Conservation (phyloP, 164 flowering plant species). For the Stephania japonica region DNA sequence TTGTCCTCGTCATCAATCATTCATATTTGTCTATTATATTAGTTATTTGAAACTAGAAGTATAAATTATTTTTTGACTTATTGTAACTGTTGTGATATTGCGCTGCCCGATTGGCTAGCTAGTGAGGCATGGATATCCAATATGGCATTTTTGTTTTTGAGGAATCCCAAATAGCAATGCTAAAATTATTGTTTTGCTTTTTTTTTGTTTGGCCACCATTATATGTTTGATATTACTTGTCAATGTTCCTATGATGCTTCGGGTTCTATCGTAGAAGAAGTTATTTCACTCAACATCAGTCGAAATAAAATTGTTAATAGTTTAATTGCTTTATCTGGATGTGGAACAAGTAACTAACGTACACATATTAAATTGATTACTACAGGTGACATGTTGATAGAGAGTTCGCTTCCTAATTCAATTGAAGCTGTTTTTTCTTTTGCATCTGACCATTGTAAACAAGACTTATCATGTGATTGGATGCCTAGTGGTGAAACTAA, state of each 20-base stretch:
- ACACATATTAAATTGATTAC: neutral
- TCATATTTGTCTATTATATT: no score
- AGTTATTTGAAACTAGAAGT: no score
- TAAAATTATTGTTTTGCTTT: neutral
- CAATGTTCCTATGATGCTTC: neutral
- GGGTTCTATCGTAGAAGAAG: neutral
- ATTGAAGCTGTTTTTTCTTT: conserved; percentile 29
- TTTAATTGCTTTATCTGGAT: conserved; percentile 10
- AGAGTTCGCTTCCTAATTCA: conserved; percentile 38
- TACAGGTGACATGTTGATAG: conserved; percentile 45
- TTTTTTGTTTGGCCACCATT: neutral
- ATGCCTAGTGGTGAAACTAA: conserved; percentile 30
- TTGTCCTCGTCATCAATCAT: no score
- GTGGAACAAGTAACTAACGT: conserved; percentile 11
- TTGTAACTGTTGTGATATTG: no score
- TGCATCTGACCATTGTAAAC: conserved; percentile 32
- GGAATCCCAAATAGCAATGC: no score
- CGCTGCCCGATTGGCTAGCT: no score
- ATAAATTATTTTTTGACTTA: no score
- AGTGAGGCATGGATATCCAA: no score
- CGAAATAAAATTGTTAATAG: conserved; percentile 1
- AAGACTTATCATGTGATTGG: conserved; percentile 31
- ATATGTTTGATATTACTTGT: no score
- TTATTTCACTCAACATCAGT: neutral
- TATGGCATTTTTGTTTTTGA: no score